Conservation (phyloP, 768 basidiomycete genomes). For the Suillus subalutaceus region DNA sequence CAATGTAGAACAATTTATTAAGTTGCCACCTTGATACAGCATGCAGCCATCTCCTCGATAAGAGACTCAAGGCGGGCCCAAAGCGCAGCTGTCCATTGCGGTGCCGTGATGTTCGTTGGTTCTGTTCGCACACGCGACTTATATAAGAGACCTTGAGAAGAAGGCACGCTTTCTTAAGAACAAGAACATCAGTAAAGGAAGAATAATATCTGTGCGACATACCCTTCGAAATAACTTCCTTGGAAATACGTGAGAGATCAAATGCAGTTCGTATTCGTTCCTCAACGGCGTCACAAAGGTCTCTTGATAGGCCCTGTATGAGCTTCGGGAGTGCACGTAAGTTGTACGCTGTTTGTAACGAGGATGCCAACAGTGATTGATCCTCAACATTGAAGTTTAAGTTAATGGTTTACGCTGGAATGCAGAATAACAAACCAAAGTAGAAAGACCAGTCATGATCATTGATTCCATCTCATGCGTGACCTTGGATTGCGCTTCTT, state of each 20-base stretch:
- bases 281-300: conserved; percentile 84
- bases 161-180: conserved; percentile 23
- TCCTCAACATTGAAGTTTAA: conserved; percentile 52
- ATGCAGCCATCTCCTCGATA: conserved; percentile 86
- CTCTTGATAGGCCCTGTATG: conserved; percentile 74
- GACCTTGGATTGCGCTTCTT: conserved; percentile 69
- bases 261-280: conserved; percentile 81
- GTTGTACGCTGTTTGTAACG: conserved; percentile 95
- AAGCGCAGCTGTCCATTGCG: conserved; percentile 81
- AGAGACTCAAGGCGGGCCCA: conserved; percentile 83
- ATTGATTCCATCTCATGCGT: conserved; percentile 89
- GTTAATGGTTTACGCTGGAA: not conserved
- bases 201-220: not conserved
- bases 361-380: conserved; percentile 87
- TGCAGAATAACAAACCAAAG: conserved; percentile 56
- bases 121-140: conserved; percentile 88
- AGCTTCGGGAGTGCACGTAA: conserved; percentile 82
- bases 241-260: conserved; percentile 84
- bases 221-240: conserved; percentile 86
- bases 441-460: conserved; percentile 78
- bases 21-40: conserved; percentile 78
- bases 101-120: conserved; percentile 84
- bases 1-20: not conserved
- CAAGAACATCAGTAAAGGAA: not conserved
- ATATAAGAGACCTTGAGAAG: conserved; percentile 56